Evolutionary conservation across 1,284 basidiomycete species (phyloP).

Genomic region (Vanrija sp.): DNA sequence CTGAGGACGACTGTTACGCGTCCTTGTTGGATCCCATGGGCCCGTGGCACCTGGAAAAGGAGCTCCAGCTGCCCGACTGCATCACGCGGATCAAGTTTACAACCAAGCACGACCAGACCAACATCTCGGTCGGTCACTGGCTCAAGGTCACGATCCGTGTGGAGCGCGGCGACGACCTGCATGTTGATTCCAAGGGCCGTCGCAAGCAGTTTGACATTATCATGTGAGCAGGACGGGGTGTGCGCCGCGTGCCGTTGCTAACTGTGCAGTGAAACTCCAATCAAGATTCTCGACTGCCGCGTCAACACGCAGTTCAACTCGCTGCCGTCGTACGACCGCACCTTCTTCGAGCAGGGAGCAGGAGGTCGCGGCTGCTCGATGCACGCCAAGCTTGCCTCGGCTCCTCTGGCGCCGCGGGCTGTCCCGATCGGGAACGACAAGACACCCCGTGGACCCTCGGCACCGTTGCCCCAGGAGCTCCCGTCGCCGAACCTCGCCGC

Average conservation of each 20-base stretch:
- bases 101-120: slow-evolving; percentile 75
- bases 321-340: slow-evolving; percentile 56
- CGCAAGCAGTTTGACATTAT: slow-evolving; percentile 83
- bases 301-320: slow-evolving; percentile 73
- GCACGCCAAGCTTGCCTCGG: slow-evolving; percentile 20
- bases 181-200: slow-evolving; percentile 64
- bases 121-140: slow-evolving; percentile 71
- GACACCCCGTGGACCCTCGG: slow-evolving; percentile 1
- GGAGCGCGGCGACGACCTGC: slow-evolving; percentile 68
- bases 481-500: neutral
- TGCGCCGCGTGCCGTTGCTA: neutral
- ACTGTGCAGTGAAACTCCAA: slow-evolving; percentile 44
- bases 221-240: slow-evolving; percentile 49
- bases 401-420: neutral
- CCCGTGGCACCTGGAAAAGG: slow-evolving; percentile 56
- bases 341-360: slow-evolving; percentile 4
- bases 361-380: slow-evolving; percentile 28
- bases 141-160: slow-evolving; percentile 82
- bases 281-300: slow-evolving; percentile 57
- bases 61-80: slow-evolving; percentile 51
- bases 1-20: slow-evolving; percentile 47
- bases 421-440: neutral
- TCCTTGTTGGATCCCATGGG: slow-evolving; percentile 54
- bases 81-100: slow-evolving; percentile 64
- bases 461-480: neutral